Base-by-base conservation (phyloP, 208 protist genomes). In the Herpetomonas muscarum region DNA sequence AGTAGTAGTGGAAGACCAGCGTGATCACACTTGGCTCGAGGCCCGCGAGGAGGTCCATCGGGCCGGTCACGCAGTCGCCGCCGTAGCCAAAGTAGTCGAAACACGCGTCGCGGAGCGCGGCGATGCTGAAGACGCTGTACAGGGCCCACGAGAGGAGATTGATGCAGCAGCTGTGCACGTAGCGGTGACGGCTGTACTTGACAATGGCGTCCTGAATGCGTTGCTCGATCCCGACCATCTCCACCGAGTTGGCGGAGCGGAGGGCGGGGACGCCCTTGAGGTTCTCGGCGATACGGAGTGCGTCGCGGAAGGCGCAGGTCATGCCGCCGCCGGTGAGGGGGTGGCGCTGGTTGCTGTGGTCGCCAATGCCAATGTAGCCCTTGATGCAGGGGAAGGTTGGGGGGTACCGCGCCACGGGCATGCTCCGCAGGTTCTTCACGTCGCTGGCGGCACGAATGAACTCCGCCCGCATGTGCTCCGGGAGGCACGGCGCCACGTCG, bases 261-360 rank as follows among this genome's bases (percentile, higher is more conserved):
- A 94, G 41, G 17, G 61, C 39, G 25, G 45, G 41, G 58, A 94
- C 73, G 57, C n/a, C 15, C 29, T 64, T 64, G n/a, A 98, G 63
- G 24, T 84, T 76, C 29, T 83, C 59, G 1, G 74, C 69, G 17
- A 97, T 58, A 15, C 78, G 66, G 24, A 87, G 26, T 6, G 84
- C 82, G 65, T 98, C 96, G 22, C 76, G 76, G 64, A 98, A 90
- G 22, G 81, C 86, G 53, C 96, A 89, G 15, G 86, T 94, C 87
- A 95, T 95, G 64, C 92, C 87, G 31, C 84, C 91, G 54, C 96
- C 96, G 6, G 93, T 97, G 15, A 97, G 74, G 15, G 93, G 91
- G 76, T 98, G 87, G 34, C 96, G 83, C 78, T 96, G 92, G 79
- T 98, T 97, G 52, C 84, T 79, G 58, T 96, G 87, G 67, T 98